Conservation (phyloP, 2,329 filamentous ascomycete genomes). For the Clonostachys rhizophaga region DNA sequence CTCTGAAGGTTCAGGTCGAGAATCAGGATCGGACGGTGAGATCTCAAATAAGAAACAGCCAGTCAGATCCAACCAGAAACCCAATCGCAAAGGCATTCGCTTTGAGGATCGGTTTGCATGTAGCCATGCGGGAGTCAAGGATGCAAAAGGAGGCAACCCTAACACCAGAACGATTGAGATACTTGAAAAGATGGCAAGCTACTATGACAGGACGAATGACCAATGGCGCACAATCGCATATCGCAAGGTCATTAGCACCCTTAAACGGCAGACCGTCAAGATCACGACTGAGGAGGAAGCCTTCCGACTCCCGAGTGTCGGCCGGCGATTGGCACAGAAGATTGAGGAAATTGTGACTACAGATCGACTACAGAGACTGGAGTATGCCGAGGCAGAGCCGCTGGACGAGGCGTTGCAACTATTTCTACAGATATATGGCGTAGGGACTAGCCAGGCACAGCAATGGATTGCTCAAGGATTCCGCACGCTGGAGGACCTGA, state of each 20-base stretch:
- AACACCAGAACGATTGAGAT: constrained; percentile 74
- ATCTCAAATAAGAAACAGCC: constrained; percentile 3
- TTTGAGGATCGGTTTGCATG: constrained; percentile 50
- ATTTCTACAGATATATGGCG: constrained; percentile 78
- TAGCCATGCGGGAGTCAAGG: constrained; percentile 43
- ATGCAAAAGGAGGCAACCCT: constrained; percentile 49
- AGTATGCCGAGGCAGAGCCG: constrained; percentile 64
- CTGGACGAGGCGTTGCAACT: constrained; percentile 59
- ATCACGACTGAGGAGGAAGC: constrained; percentile 70
- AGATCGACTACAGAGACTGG: constrained; percentile 64
- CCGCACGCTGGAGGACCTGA: constrained; percentile 69
- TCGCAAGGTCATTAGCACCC: constrained; percentile 68
- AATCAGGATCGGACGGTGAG: constrained; percentile 11
- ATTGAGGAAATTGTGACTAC: constrained; percentile 86
- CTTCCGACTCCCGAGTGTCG: constrained; percentile 61
- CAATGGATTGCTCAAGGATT: constrained; percentile 75
- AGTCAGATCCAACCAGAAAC: neutral
- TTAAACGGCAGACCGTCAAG: constrained; percentile 60
- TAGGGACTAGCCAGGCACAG: constrained; percentile 64
- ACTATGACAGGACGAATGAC: constrained; percentile 73
- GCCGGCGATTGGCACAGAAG: constrained; percentile 70
- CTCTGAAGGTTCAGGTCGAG: constrained; percentile 8
- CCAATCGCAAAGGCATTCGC: constrained; percentile 18
- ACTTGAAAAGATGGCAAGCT: constrained; percentile 71
- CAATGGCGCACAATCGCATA: constrained; percentile 74